Evolutionary conservation across 306 rosid species (phyloP).

Genomic region (Malus orientalis): DNA sequence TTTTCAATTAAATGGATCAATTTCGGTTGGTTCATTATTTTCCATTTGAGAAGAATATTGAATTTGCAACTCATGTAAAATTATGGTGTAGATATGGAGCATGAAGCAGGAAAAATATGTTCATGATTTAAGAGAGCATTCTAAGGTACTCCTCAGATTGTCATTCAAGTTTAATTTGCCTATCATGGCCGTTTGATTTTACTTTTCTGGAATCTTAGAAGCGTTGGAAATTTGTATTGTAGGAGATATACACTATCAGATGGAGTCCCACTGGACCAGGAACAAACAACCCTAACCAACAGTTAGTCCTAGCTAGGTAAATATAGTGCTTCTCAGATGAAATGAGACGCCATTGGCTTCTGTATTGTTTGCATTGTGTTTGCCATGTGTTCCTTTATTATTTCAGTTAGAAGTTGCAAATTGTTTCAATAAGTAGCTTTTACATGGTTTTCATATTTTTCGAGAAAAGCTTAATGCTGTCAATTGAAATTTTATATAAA

Average conservation of each 20-base stretch:
- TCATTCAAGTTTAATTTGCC: not conserved
- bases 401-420: not conserved
- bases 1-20: not conserved
- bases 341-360: not conserved
- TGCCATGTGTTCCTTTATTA: not conserved
- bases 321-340: not conserved
- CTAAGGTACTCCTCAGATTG: constrained; percentile 46
- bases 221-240: constrained; percentile 15
- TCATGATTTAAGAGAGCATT: constrained; percentile 84
- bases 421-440: not conserved
- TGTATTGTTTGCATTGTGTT: not conserved
- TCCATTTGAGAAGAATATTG: not conserved
- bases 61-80: constrained; percentile 2
- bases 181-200: not conserved
- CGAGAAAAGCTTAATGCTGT: not conserved
- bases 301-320: constrained; percentile 88
- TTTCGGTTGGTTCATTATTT: not conserved
- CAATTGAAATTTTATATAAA: not conserved
- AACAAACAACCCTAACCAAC: constrained; percentile 69
- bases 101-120: constrained; percentile 77
- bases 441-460: not conserved
- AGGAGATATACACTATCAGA: constrained; percentile 91
- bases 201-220: not conserved
- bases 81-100: constrained; percentile 78
- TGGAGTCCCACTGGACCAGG: constrained; percentile 96